Evolutionary conservation across 2,329 filamentous ascomycete species (phyloP), one percentile per base, ranked within the genome.

Genomic region (Fulvia fulva): DNA sequence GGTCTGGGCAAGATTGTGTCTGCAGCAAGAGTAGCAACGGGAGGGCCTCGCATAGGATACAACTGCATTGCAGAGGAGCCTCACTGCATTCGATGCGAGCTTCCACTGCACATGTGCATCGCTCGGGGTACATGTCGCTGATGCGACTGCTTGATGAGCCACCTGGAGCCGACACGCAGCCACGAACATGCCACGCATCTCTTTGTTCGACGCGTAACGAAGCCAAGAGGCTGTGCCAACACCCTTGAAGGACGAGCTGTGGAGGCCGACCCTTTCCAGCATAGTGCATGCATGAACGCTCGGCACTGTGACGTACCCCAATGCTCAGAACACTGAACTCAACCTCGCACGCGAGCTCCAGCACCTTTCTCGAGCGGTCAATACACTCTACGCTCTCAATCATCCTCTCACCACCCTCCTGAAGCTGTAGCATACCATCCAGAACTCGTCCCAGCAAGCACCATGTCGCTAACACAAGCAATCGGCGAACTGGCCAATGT

Each of bases 401-500:
- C 8, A 3, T n/a, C 3, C n/a, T 6, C 37, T 41, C 37, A 19
- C n/a, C 37, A 41, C 8, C 8, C 37, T 41, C 7, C 19, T 19
- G 37, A 41, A 41, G 8, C 37, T 41, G 14, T 5, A 41, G 37
- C 1, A 19, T n/a, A 41, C 16, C 14, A 14, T 19, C 8, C 37
- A 41, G 7, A n/a, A 7, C 37, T 7, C 11, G 43, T 12, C 32
- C 28, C 4, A 34, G 4, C 26, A 50, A 7, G 8, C 41, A 57
- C 9, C 8, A 57, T 57, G 55, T 46, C 55, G 22, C 30, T 49
- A 12, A 22, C 37, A 5, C 16, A 16, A 23, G 47, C 54, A 16
- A 50, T 57, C 21, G 25, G 49, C 43, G 55, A 57, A 25, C 41
- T 57, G 16, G 50, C 55, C 37, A 57, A 57, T 30, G 55, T 57